These are phyloP conservation scores for Podila epigama DNA, from an alignment of 192 early-diverging fungal genomes.

Conservation along the genomic window DNA sequence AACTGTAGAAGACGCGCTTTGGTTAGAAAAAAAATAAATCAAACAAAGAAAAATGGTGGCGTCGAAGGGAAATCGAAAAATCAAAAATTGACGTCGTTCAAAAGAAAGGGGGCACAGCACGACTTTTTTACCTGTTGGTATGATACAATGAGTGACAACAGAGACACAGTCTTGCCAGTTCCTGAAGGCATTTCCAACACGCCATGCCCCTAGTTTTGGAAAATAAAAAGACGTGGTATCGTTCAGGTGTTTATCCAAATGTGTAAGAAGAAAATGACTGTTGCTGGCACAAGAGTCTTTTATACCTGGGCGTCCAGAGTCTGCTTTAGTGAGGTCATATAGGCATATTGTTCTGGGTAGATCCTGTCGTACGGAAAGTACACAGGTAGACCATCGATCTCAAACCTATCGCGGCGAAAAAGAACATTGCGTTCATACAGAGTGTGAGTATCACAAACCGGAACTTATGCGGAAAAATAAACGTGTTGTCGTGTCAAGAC, in stretches of 20 bases:
- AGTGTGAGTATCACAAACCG: background rate
- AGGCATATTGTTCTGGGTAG: conserved; percentile 98
- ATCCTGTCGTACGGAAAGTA: conserved; percentile 99
- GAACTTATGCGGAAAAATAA: no score
- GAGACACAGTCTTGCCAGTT: conserved; percentile 97
- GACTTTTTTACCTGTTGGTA: conserved; percentile 80
- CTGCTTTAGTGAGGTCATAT: conserved; percentile 96
- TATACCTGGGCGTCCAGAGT: conserved; percentile 87
- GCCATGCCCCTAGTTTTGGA: conserved; percentile 79
- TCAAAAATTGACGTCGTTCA: no score
- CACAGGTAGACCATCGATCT: conserved; percentile 88
- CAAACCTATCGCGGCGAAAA: conserved; percentile 59
- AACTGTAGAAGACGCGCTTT: conserved; percentile 45
- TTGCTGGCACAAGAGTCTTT: no score
- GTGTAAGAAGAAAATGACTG: background rate
- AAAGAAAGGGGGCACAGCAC: background rate
- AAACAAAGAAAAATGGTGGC: conserved; percentile 30
- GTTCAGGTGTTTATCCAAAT: no score
- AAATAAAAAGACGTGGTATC: conserved; percentile 3
- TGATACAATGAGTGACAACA: conserved; percentile 94
- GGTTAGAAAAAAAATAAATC: background rate
- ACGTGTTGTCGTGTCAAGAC: no score
- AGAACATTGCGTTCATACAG: no score
- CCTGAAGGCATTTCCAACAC: conserved; percentile 99
- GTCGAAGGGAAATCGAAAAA: conserved; percentile 9